A percentile compares a stretch with the other conserved stretches of the same genome.
Conservation (phyloP, 148 eudicot genomes). For the Vaccinium macrocarpon region DNA sequence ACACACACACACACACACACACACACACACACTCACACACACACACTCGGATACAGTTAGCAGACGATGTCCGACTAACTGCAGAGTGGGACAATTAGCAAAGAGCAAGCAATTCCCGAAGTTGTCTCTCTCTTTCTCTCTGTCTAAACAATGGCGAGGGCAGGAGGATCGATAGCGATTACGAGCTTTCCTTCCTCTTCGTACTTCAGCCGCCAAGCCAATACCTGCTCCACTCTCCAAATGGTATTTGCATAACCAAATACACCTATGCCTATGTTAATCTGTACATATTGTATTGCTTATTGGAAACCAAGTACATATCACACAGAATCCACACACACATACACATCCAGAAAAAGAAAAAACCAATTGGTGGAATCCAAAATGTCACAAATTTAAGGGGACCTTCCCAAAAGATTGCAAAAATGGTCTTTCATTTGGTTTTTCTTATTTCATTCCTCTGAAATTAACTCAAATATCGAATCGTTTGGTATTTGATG, state of each 20-base stretch:
- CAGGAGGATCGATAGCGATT: conserved; percentile 36
- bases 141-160: conserved; percentile 29
- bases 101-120: background rate
- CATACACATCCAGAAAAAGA: no score
- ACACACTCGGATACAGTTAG: background rate
- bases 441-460: background rate
- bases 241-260: conserved; percentile 16
- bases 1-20: no score
- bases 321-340: no score
- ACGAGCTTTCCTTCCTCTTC: conserved; percentile 39
- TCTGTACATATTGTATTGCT: background rate
- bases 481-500: background rate
- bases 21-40: background rate
- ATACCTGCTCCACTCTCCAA: conserved; percentile 16
- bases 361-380: no score
- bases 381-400: no score
- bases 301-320: background rate
- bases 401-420: no score
- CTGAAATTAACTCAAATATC: no score
- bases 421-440: no score
- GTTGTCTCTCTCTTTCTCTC: background rate
- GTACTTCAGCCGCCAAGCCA: conserved; percentile 32
- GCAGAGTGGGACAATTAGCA: background rate
- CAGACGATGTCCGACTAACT: conserved; percentile 5
- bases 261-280: background rate